Conservation (phyloP, 805 yeast genomes). For the Zygoascus biomembranicola region DNA sequence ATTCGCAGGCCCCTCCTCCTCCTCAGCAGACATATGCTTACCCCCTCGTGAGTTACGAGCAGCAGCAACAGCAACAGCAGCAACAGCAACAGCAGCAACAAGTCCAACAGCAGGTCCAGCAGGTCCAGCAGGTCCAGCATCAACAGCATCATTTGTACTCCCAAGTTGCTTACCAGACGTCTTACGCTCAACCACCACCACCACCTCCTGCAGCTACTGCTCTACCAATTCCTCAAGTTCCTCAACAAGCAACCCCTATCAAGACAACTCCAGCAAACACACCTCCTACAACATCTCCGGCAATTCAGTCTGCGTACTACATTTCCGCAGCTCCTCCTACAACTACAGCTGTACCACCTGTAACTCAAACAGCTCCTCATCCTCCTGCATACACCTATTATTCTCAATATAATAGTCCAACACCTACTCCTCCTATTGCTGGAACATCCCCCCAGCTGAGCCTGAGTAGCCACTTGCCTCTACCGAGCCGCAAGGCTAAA, state of each 20-base stretch:
- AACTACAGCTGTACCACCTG: constrained; percentile 3
- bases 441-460: background rate
- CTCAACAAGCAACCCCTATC: background rate
- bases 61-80: background rate
- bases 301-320: background rate
- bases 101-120: constrained; percentile 6
- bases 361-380: constrained; percentile 7
- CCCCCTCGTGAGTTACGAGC: background rate
- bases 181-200: background rate
- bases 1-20: background rate
- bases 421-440: background rate
- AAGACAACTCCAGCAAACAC: constrained; percentile 2
- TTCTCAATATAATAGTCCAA: background rate
- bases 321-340: background rate
- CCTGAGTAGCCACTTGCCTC: background rate
- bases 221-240: background rate
- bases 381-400: constrained; percentile 4
- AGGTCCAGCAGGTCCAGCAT: background rate
- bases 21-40: background rate
- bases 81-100: constrained; percentile 8
- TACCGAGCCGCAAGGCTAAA: background rate
- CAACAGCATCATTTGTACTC: background rate
- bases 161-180: background rate
- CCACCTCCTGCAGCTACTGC: constrained; percentile 6
- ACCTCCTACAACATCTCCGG: background rate